These are phyloP conservation scores for Pleurozium schreberi DNA, from an alignment of 225 moss, liverwort and hornwort genomes.

Conservation along the genomic window DNA sequence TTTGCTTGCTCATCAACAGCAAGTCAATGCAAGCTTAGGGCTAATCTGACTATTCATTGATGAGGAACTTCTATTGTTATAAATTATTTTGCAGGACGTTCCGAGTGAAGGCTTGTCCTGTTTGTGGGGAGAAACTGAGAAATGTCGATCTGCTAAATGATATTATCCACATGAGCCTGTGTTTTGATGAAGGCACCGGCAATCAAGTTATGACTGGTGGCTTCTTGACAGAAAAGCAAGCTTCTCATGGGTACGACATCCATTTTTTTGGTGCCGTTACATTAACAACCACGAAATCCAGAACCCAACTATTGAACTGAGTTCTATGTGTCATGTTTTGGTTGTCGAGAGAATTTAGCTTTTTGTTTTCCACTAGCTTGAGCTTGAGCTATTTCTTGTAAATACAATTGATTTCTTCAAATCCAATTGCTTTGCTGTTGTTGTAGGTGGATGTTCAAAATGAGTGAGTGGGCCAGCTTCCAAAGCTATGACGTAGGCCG, in stretches of 20 bases:
- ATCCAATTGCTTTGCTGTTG: neutral
- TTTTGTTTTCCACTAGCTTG: neutral
- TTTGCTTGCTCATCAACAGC: neutral
- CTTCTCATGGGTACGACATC: conserved; percentile 64
- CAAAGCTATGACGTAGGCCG: conserved; percentile 83
- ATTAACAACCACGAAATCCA: neutral
- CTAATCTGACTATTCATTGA: neutral
- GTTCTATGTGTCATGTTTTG: neutral
- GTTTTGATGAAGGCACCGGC: conserved; percentile 98
- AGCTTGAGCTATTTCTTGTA: neutral
- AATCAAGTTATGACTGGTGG: conserved; percentile 91
- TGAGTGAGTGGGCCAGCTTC: conserved; percentile 91
- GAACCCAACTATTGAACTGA: neutral
- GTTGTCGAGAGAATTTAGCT: neutral
- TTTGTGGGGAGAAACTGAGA: conserved; percentile 81
- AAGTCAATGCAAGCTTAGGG: neutral
- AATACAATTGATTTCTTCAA: neutral
- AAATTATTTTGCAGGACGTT: conserved; percentile 54
- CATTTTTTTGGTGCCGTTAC: neutral
- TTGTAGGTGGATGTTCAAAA: conserved; percentile 94
- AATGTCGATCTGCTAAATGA: conserved; percentile 71
- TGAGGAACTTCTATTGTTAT: neutral
- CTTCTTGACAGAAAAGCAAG: conserved; percentile 94
- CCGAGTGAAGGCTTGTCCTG: conserved; percentile 71
- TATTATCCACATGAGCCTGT: conserved; percentile 94